Base-by-base conservation (phyloP, 2,329 filamentous ascomycete genomes). In the Neofusicoccum laricinum region DNA sequence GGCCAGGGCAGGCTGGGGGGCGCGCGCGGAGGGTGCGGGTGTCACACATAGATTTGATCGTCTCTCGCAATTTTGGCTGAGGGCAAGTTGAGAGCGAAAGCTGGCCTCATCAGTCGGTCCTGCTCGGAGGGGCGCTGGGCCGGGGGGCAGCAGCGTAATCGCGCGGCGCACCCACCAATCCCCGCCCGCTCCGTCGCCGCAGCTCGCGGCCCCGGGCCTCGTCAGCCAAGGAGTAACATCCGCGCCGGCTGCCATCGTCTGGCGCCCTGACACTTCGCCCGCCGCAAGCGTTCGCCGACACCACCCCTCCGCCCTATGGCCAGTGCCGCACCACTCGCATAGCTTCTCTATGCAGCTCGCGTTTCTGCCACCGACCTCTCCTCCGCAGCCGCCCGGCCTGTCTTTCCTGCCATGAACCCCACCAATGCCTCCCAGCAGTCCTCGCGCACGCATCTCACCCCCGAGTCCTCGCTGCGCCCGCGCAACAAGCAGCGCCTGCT, bases 401-500 rank as follows among this genome's bases (percentile, higher is more conserved):
- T 53, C 61, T 21, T 30, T 63, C 38, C 61, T 63, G 74, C 74
- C 72, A 78, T 77, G 75, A 71, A 73, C 74, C 73, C 74, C 72
- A 72, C 75, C 71, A 77, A 75, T 76, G 74, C 71, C 69, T 70
- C 74, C 64, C 53, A 73, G 67, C 72, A 72, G 57, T 67, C 71
- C 66, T 75, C 76, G 69, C 73, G 78, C 71, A 78, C 76, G 69
- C 77, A 72, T 73, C 78, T 77, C 49, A 64, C 64, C 17, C 49
- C 66, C 41, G 67, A 73, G 30, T 76, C 77, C 63, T 78, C 79
- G 36, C 71, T 84, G 62, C 77, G 81, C 66, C 81, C 81, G 25
- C 76, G 81, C 45, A 78, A 76, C 41, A 75, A 78, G 43, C 25
- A 30, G 25, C 76, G 80, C 65, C 70, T 84, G 68, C 81, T 83